Conservation (phyloP, 768 basidiomycete species). For the Lyophyllum atratum region DNA sequence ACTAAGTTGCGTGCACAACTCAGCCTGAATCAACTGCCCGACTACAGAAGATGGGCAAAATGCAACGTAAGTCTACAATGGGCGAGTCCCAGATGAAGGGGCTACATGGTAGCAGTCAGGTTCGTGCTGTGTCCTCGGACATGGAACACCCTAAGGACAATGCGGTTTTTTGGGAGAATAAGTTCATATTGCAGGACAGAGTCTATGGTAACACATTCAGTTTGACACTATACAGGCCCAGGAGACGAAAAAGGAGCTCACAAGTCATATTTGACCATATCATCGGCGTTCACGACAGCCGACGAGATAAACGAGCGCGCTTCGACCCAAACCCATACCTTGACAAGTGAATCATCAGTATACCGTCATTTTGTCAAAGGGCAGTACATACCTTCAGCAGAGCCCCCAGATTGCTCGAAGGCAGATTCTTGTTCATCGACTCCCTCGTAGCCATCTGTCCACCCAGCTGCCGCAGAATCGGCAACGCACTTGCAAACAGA, state of each 20-base stretch:
- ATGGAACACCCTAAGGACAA: no score
- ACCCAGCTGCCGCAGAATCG: slow-evolving; percentile 90
- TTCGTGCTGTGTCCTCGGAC: background rate
- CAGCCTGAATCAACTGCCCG: background rate
- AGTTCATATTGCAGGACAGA: slow-evolving; percentile 30
- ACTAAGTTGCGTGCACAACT: background rate
- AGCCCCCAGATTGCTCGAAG: slow-evolving; percentile 74
- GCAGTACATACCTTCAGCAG: slow-evolving; percentile 75
- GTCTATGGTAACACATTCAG: slow-evolving; percentile 67
- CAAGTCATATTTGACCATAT: slow-evolving; percentile 87
- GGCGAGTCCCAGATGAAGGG: background rate
- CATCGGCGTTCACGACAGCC: slow-evolving; percentile 80
- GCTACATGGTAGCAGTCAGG: background rate
- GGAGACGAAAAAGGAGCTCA: slow-evolving; percentile 38
- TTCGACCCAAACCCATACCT: slow-evolving; percentile 95
- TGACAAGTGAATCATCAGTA: slow-evolving; percentile 1
- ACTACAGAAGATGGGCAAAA: background rate
- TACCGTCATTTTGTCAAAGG: background rate
- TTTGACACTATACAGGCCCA: background rate
- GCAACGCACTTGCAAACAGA: slow-evolving; percentile 92
- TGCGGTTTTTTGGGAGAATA: no score
- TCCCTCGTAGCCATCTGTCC: slow-evolving; percentile 83
- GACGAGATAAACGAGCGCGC: slow-evolving; percentile 84
- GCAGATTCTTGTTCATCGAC: slow-evolving; percentile 55
- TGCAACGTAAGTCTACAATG: slow-evolving; percentile 1